A percentile compares a stretch with the other conserved stretches of the same genome.
Conservation (phyloP, 352 stramenopile genomes). For the Hyaloperonospora arabidopsidis region DNA sequence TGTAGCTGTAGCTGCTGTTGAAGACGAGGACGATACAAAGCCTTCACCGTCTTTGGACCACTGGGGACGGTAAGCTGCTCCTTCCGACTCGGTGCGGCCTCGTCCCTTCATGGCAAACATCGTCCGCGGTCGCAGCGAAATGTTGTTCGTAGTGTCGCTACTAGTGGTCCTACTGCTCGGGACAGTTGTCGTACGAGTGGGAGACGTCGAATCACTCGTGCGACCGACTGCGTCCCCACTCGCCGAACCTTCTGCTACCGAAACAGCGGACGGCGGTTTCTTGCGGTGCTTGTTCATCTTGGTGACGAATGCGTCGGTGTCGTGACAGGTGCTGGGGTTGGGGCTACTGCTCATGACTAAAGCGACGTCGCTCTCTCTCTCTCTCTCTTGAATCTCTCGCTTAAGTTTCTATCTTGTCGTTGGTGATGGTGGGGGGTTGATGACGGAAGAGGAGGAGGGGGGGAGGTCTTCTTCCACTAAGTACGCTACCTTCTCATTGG, state of each 20-base stretch:
- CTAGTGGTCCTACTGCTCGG: conserved; percentile 8
- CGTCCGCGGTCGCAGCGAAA: conserved; percentile 74
- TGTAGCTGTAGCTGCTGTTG: not conserved
- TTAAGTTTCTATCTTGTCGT: too few species aligned
- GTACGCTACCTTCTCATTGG: conserved; percentile 2
- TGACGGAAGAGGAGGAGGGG: not conserved
- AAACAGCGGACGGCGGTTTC: conserved; percentile 26
- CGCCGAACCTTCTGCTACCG: too few species aligned
- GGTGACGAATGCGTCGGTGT: conserved; percentile 68
- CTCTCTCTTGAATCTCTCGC: too few species aligned
- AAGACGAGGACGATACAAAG: conserved; percentile 47
- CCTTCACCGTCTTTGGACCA: conserved; percentile 84
- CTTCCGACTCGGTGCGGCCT: conserved; percentile 60
- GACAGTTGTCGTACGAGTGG: not conserved
- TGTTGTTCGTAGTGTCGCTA: conserved; percentile 20
- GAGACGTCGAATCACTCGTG: not conserved
- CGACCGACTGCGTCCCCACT: conserved; percentile 4
- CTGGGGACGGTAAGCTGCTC: conserved; percentile 65
- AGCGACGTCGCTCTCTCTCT: too few species aligned
- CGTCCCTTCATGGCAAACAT: conserved; percentile 87
- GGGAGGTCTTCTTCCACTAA: conserved; percentile 1
- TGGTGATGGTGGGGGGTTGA: too few species aligned
- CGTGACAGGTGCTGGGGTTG: conserved; percentile 28
- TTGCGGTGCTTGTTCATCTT: conserved; percentile 72
- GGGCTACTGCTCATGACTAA: conserved; percentile 31